Evolutionary conservation across 306 rosid genomes (phyloP).

Genomic region (Glycine soja): DNA sequence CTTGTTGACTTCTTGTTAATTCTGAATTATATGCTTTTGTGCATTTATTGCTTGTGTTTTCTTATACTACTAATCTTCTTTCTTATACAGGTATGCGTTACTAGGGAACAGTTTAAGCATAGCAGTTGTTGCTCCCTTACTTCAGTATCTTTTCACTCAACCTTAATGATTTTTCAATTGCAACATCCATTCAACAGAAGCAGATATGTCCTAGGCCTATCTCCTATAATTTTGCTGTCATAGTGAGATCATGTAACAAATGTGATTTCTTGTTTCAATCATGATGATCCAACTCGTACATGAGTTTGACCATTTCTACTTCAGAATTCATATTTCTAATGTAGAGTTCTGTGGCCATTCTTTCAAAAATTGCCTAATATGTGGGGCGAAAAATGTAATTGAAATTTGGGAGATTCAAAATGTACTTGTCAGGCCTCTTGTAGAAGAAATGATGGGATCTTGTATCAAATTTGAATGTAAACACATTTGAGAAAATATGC

Average conservation of each 20-base stretch:
- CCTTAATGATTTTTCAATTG: conserved; percentile 44
- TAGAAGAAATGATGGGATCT: conserved; percentile 13
- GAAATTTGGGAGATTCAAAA: not conserved
- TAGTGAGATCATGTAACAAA: conserved; percentile 11
- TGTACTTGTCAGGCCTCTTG: conserved; percentile 12
- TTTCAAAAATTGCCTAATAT: not conserved
- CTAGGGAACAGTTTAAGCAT: conserved; percentile 89
- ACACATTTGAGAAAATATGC: conserved; percentile 12
- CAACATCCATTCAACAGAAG: conserved; percentile 35
- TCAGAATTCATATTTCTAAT: not conserved
- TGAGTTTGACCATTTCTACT: not conserved
- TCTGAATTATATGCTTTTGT: conserved; percentile 3
- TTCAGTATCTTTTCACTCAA: conserved; percentile 71
- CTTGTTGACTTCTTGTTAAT: not conserved
- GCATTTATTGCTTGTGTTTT: conserved; percentile 9
- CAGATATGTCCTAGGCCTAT: conserved; percentile 23
- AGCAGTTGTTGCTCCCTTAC: conserved; percentile 86
- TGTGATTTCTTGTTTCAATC: conserved; percentile 4
- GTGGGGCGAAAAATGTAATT: conserved; percentile 4
- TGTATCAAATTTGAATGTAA: conserved; percentile 9
- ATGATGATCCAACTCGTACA: conserved; percentile 12
- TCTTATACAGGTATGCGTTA: conserved; percentile 76
- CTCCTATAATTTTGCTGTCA: conserved; percentile 22
- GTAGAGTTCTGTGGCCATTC: not conserved
- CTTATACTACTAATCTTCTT: not conserved